Conservation (phyloP, 1,284 basidiomycete genomes). For the Tilletia indica region DNA sequence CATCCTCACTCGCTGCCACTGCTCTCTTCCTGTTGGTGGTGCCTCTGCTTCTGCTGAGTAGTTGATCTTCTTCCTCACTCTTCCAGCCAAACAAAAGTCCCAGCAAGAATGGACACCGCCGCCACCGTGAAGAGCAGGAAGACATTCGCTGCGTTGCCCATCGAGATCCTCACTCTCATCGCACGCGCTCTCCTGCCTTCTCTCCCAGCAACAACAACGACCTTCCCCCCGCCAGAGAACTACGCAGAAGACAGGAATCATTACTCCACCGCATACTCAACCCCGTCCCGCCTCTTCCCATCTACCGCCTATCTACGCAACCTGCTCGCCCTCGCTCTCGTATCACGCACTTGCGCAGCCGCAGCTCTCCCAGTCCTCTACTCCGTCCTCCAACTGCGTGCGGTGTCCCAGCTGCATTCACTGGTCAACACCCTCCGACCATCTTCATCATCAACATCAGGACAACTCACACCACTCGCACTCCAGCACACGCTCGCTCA, state of each 20-base stretch:
- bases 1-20: too few species aligned
- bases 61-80: not conserved
- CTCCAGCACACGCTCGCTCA: not conserved
- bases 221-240: not conserved
- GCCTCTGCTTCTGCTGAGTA: too few species aligned
- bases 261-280: not conserved
- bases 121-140: not conserved
- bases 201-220: not conserved
- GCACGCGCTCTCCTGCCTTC: not conserved
- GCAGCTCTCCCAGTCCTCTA: conserved; percentile 9
- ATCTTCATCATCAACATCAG: not conserved
- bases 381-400: not conserved
- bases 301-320: not conserved
- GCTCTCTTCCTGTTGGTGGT: too few species aligned
- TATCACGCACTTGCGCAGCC: not conserved
- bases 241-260: not conserved
- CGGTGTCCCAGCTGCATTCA: not conserved
- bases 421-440: not conserved
- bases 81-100: not conserved
- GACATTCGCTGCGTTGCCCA: not conserved
- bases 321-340: not conserved
- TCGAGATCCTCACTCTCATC: conserved; percentile 13
- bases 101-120: not conserved
- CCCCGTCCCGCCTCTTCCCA: not conserved
- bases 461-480: not conserved